Evolutionary conservation across 768 basidiomycete species (phyloP).

Genomic region (Naganishia onofrii): DNA sequence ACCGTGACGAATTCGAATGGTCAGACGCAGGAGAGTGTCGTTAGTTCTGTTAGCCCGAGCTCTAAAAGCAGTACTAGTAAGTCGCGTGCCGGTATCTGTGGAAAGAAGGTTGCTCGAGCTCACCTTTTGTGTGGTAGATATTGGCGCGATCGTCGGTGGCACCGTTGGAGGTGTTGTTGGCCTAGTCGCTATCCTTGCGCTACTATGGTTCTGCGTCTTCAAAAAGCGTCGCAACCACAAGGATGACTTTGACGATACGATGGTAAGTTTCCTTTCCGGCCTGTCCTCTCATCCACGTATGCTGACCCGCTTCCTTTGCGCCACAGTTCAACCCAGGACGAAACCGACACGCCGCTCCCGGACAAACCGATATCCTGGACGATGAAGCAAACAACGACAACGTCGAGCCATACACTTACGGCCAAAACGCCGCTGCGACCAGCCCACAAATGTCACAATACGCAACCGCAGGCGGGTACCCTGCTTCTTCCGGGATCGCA

Average conservation of each 20-base stretch:
- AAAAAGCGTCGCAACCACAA: conserved; percentile 36
- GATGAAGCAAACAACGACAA: conserved; percentile 28
- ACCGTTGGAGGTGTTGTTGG: conserved; percentile 34
- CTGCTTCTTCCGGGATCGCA: conserved; percentile 28
- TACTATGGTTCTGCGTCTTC: conserved; percentile 41
- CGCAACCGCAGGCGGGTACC: conserved; percentile 32
- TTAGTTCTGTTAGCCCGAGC: too few species aligned
- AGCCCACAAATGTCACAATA: conserved; percentile 50
- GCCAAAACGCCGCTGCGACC: conserved; percentile 20
- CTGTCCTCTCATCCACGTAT: too few species aligned
- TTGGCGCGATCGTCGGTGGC: conserved; percentile 39
- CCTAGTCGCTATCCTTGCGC: conserved; percentile 37
- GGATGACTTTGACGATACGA: conserved; percentile 50
- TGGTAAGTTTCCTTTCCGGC: conserved; percentile 39
- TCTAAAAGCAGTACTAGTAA: not conserved
- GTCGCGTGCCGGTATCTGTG: not conserved
- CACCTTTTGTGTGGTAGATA: not conserved
- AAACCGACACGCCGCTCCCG: conserved; percentile 40
- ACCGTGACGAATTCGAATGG: too few species aligned
- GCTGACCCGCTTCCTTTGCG: not conserved
- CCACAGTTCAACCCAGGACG: conserved; percentile 47
- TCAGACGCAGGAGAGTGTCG: too few species aligned
- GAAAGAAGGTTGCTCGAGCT: too few species aligned
- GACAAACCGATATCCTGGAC: conserved; percentile 41
- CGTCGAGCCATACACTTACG: conserved; percentile 46